Percentiles rank a stretch among this genome's conserved stretches.
Evolutionary conservation across 225 moss, liverwort and hornwort species (phyloP).

Genomic region (Polytrichum formosum): DNA sequence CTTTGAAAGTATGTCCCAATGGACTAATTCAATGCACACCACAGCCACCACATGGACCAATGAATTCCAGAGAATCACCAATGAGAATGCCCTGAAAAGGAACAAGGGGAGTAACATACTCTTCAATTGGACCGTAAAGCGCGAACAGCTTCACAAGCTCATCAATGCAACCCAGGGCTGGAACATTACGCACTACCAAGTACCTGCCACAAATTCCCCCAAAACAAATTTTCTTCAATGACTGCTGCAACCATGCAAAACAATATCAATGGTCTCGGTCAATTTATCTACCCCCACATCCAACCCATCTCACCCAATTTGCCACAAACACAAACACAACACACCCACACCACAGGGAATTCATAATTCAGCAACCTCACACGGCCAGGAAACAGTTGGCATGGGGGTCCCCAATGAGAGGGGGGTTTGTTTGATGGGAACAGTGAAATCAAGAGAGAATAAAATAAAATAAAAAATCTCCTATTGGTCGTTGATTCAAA

Average conservation of each 20-base stretch:
- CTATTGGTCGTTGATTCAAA: background rate
- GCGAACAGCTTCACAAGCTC: slow-evolving; percentile 89
- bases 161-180: slow-evolving; percentile 83
- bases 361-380: no score
- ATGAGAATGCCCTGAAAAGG: background rate
- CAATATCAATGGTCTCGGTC: no score
- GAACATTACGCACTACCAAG: slow-evolving; percentile 86
- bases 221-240: background rate
- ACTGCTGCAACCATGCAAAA: no score
- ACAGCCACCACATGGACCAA: background rate
- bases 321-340: background rate
- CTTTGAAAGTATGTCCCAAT: no score
- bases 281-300: no score
- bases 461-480: no score
- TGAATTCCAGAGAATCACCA: background rate
- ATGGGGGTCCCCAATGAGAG: no score
- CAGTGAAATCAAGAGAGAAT: no score
- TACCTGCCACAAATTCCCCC: slow-evolving; percentile 44
- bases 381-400: no score
- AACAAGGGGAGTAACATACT: slow-evolving; percentile 39
- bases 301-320: background rate
- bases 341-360: background rate
- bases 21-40: no score
- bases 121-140: slow-evolving; percentile 83
- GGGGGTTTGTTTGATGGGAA: no score